A percentile compares a stretch with the other conserved stretches of the same genome.
Conservation (phyloP, 2,329 filamentous ascomycete genomes). For the Ascochyta lentis region DNA sequence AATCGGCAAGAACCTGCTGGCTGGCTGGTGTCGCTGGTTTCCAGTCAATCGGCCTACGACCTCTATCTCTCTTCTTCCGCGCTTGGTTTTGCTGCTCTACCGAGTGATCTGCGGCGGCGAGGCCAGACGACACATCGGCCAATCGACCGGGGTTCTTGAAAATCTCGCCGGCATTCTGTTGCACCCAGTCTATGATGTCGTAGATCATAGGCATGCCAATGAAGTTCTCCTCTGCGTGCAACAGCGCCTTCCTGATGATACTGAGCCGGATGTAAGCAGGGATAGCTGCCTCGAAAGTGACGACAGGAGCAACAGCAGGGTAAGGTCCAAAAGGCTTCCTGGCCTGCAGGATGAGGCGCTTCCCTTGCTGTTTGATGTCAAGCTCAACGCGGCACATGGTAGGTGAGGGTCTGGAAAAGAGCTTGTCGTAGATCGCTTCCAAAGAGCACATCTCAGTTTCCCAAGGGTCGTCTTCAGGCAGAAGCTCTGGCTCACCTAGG, state of each 20-base stretch:
- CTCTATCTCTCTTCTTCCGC: slow-evolving; percentile 28
- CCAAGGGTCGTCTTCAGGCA: slow-evolving; percentile 69
- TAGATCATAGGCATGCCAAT: slow-evolving; percentile 90
- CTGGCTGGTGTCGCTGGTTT: slow-evolving; percentile 63
- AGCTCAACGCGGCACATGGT: slow-evolving; percentile 75
- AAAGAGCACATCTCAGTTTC: slow-evolving; percentile 83
- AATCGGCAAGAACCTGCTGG: slow-evolving; percentile 66
- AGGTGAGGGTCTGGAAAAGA: slow-evolving; percentile 59
- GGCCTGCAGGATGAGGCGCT: slow-evolving; percentile 66
- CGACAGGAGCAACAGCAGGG: slow-evolving; percentile 70
- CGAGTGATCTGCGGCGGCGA: slow-evolving; percentile 58
- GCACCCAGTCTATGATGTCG: slow-evolving; percentile 88
- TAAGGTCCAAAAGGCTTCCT: slow-evolving; percentile 74
- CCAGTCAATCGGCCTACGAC: slow-evolving; percentile 68
- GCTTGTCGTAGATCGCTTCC: slow-evolving; percentile 83
- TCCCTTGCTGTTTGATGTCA: slow-evolving; percentile 55
- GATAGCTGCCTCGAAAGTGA: slow-evolving; percentile 72
- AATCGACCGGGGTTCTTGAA: slow-evolving; percentile 84
- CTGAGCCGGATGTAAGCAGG: slow-evolving; percentile 94
- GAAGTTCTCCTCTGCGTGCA: slow-evolving; percentile 73
- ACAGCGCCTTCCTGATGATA: slow-evolving; percentile 77
- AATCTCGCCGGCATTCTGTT: slow-evolving; percentile 81
- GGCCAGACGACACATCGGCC: slow-evolving; percentile 81
- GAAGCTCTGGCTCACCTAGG: slow-evolving; percentile 52
- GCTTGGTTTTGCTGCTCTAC: slow-evolving; percentile 23